Base-by-base conservation (phyloP, 116 monocot genomes). In the Phalaenopsis hybrid region DNA sequence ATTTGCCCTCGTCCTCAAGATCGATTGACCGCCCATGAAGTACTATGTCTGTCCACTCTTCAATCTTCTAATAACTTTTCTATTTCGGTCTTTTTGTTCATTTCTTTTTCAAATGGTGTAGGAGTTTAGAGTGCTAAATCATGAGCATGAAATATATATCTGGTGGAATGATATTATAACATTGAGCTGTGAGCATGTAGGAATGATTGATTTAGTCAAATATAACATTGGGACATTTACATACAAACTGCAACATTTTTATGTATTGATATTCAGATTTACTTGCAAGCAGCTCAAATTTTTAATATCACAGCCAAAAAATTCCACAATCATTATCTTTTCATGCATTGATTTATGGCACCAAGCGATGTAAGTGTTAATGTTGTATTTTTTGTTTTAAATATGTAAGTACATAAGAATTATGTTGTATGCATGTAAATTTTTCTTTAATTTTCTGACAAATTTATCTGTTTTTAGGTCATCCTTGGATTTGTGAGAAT, bases 401-500 rank as follows among this genome's bases (percentile, higher is more conserved):
- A 37, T 37, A 37, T 37, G 37, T 37, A 37, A 37, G 0, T 37
- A 37, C 37, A 37, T 37, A 37, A 37, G 37, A 37, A 37, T 37
- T 37, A 37, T 37, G 37, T 37, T 0, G 37, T 1, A 37, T 37
- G 37, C 2, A 37, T 37, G 37, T 37, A 37, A 37, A 37, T 0
- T 37, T 37, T 37, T 37, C 37, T 37, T 0, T 37, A 37, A 58
- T 58, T 20, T 15, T 58, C 20, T 58, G 58, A 20, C 58, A 17
- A 28, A 25, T 31, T 75, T 17, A 1, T 75, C 44, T 37, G n/a
- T 48, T 1, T 68, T 61, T 85, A 96, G 96, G 85, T 80, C 94
- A 96, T 91, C 96, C 96, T 41, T 96, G 96, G 96, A 92, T 96
- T 45, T 89, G 91, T 87, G 89, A 94, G 82, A 88, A 92, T 84